These are phyloP conservation scores for Deinandra increscens DNA, from an alignment of 129 eudicot species.

Conservation along the genomic window DNA sequence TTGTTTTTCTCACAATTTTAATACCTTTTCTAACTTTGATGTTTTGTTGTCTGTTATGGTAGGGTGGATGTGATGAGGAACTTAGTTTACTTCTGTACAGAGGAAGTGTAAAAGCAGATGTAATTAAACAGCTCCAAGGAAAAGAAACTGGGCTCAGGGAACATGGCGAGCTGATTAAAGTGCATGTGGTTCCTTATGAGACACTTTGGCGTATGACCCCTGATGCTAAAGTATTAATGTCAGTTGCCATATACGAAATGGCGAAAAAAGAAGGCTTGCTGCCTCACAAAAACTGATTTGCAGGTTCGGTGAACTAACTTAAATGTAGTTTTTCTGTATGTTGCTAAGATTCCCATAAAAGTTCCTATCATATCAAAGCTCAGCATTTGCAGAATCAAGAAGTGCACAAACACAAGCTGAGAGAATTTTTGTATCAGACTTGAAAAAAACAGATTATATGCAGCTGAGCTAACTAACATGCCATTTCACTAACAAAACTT, in stretches of 20 bases:
- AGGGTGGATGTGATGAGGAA: conserved; percentile 99
- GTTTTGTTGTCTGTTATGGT: conserved; percentile 14
- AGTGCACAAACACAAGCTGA: not conserved
- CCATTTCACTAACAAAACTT: not conserved
- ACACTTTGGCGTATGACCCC: conserved; percentile 82
- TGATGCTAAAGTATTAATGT: conserved; percentile 92
- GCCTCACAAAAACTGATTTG: conserved; percentile 29
- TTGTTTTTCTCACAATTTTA: not conserved
- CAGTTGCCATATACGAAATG: conserved; percentile 94
- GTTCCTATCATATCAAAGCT: not conserved
- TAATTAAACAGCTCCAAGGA: conserved; percentile 74
- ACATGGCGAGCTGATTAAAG: conserved; percentile 86
- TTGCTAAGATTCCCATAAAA: not conserved
- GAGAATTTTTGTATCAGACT: not conserved
- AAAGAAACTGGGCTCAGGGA: conserved; percentile 88
- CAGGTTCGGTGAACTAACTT: not conserved
- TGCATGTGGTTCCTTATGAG: conserved; percentile 77
- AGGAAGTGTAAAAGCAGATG: conserved; percentile 61
- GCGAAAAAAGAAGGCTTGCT: conserved; percentile 75
- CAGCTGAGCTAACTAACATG: not conserved
- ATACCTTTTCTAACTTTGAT: not conserved
- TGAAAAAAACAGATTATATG: not conserved
- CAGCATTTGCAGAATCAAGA: not conserved
- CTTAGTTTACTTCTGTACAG: conserved; percentile 79
- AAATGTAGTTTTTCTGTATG: not conserved